Evolutionary conservation across 2,329 filamentous ascomycete genomes (phyloP).

Genomic region (Periglandula ipomoeae): DNA sequence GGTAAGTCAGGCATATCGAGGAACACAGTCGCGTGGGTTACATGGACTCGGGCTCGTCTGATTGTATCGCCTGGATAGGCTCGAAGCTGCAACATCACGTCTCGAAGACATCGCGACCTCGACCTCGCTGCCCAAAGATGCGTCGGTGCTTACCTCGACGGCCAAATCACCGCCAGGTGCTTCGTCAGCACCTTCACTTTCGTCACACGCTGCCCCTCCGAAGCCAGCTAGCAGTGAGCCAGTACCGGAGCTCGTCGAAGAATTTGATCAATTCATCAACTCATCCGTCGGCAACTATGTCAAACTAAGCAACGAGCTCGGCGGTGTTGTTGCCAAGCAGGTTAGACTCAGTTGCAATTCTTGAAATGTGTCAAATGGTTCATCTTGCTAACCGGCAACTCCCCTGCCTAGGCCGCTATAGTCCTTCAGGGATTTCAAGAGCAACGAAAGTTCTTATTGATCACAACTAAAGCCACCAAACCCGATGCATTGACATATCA

Average conservation of each 20-base stretch:
- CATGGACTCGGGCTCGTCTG: neutral
- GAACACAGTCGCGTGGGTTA: neutral
- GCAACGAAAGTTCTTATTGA: slow-evolving; percentile 78
- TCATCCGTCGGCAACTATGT: slow-evolving; percentile 70
- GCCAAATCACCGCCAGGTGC: slow-evolving; percentile 22
- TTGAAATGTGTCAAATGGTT: too few species aligned
- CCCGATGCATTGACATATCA: slow-evolving; percentile 64
- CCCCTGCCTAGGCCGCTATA: slow-evolving; percentile 35
- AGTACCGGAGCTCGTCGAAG: slow-evolving; percentile 70
- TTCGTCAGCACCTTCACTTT: slow-evolving; percentile 27
- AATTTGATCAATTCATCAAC: slow-evolving; percentile 74
- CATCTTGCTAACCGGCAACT: slow-evolving; percentile 68
- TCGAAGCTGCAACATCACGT: slow-evolving; percentile 92
- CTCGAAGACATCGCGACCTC: slow-evolving; percentile 92
- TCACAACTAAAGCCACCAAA: slow-evolving; percentile 87
- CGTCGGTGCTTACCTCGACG: slow-evolving; percentile 33
- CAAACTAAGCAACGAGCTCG: slow-evolving; percentile 66
- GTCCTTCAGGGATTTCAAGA: slow-evolving; percentile 63
- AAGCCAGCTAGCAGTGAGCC: slow-evolving; percentile 32
- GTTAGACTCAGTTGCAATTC: slow-evolving; percentile 31
- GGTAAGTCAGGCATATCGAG: slow-evolving; percentile 43
- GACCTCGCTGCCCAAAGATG: slow-evolving; percentile 48
- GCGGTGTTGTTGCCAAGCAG: slow-evolving; percentile 72
- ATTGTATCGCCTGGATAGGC: slow-evolving; percentile 41
- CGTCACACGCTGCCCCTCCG: slow-evolving; percentile 26